Conservation (phyloP, 805 yeast species). For the Candida boidinii region DNA sequence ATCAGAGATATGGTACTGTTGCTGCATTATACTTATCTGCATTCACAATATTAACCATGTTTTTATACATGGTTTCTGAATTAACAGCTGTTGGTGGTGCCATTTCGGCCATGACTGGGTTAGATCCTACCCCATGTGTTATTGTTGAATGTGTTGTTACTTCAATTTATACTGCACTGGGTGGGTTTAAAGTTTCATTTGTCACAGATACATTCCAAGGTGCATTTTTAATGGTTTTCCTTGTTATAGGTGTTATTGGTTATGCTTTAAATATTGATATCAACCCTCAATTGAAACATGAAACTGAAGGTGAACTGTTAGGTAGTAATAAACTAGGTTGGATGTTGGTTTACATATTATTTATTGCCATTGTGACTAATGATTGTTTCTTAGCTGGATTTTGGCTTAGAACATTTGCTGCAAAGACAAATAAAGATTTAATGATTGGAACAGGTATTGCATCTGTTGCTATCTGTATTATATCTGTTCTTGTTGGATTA, state of each 20-base stretch:
- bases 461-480: conserved; percentile 50
- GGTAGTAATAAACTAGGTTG: conserved; percentile 70
- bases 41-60: conserved; percentile 79
- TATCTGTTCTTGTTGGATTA: conserved; percentile 67
- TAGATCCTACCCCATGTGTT: conserved; percentile 71
- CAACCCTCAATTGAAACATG: conserved; percentile 45
- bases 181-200: conserved; percentile 86
- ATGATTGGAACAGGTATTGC: conserved; percentile 72
- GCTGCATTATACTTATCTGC: conserved; percentile 70
- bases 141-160: conserved; percentile 84
- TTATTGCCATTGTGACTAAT: conserved; percentile 82
- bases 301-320: conserved; percentile 58
- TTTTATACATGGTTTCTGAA: conserved; percentile 81
- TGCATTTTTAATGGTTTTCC: conserved; percentile 52
- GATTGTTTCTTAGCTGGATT: conserved; percentile 88
- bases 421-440: conserved; percentile 67
- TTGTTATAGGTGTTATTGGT: conserved; percentile 68
- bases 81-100: conserved; percentile 74
- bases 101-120: conserved; percentile 66
- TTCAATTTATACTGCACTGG: conserved; percentile 76
- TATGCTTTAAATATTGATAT: conserved; percentile 68
- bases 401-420: conserved; percentile 92
- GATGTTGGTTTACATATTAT: conserved; percentile 79
- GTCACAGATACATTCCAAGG: conserved; percentile 84
- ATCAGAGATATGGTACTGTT: conserved; percentile 64